phyloP scores from a whole-genome alignment of 2,329 filamentous ascomycete species.

The Tolypocladium cylindrosporum region DNA sequence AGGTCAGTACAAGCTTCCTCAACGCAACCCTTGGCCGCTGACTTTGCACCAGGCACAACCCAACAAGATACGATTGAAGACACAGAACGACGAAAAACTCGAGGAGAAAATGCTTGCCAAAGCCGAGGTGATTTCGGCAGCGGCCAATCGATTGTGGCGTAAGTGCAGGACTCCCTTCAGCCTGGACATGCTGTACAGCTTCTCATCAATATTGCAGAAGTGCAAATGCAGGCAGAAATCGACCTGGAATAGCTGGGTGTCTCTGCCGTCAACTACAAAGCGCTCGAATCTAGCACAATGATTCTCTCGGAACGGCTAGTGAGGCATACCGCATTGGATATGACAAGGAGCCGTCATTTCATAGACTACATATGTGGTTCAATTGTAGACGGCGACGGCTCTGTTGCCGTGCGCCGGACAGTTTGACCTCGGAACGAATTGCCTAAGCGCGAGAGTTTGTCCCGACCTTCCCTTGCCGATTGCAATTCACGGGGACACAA shows the following conservation, averaged over 20 bases:
- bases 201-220: constrained; percentile 21
- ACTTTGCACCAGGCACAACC: constrained; percentile 46
- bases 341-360: not conserved
- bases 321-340: not conserved
- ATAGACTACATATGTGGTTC: not conserved
- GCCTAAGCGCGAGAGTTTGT: not conserved
- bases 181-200: not conserved
- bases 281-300: too few relatives aligned
- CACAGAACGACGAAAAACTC: constrained; percentile 46
- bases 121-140: constrained; percentile 57
- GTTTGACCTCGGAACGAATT: too few relatives aligned
- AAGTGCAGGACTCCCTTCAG: constrained; percentile 17
- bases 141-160: constrained; percentile 63
- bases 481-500: not conserved
- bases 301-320: not conserved
- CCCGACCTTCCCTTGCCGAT: not conserved
- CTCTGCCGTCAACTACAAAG: not conserved
- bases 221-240: constrained; percentile 40
- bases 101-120: constrained; percentile 55
- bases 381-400: not conserved
- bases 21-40: not conserved
- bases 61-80: constrained; percentile 48
- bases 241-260: constrained; percentile 26
- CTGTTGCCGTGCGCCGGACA: not conserved
- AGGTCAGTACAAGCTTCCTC: constrained; percentile 30